Base-by-base conservation (phyloP, 176 grass and related monocot genomes). In the Cenchrus americanus region DNA sequence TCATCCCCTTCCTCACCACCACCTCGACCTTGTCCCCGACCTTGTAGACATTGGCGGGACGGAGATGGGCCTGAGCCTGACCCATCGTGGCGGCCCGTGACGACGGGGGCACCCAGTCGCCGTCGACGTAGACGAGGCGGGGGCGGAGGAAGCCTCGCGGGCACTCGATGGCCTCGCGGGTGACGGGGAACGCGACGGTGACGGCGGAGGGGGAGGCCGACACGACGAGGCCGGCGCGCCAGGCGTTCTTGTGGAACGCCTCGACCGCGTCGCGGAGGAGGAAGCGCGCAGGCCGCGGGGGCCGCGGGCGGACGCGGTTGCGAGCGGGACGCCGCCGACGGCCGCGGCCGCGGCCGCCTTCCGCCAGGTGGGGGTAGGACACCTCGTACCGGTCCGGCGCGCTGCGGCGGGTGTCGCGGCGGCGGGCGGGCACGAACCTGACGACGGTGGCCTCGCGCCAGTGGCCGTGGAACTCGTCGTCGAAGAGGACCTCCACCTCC, bases 201-300 rank as follows among this genome's bases (percentile, higher is more conserved):
- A 83, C 46, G 63, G 46, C 2, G 15, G 13, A 0, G 1, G 50
- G 12, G 0, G 41, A 48, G 54, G 9, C 59, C 57, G 71, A 10
- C 80, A 84, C 9, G 61, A 94, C 62, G 69, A 94, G 73, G 24
- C 92, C 89, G 0, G 85, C 68, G 89, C 92, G 92, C 92, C 93
- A 94, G 0, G 90, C 90, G 21, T 90, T 87, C 52, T 88, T 77
- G 75, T 90, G 90, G 82, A 92, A 92, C 3, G 90, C 90, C 90
- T 94, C 93, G 26, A 94, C 87, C 49, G 82, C 51, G 58, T 92
- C 73, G 82, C 88, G 75, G 8, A 44, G 10, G 10, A 3, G 5
- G 79, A 86, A 82, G 1, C 10, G 17, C 34, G 64, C n/a, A n/a
- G n/a, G n/a, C n/a, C n/a, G n/a, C 86, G 92, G 81, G 68, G 34